Base-by-base conservation (phyloP, 768 basidiomycete genomes). In the Cystofilobasidium macerans region DNA sequence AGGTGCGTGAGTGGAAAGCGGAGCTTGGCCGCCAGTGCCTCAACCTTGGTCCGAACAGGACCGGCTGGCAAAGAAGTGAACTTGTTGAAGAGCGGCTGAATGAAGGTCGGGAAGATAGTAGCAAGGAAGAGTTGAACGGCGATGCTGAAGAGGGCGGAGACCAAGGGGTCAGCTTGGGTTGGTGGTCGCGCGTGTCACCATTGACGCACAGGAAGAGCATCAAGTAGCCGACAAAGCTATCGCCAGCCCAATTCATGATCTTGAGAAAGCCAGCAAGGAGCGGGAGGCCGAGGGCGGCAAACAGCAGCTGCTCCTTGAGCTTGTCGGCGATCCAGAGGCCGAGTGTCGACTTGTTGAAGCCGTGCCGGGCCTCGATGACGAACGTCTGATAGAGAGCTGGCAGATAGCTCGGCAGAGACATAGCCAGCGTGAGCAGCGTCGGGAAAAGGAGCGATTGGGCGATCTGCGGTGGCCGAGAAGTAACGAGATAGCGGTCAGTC, bases 71-170 rank as follows among this genome's bases (percentile, higher is more conserved):
- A 82, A 3, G 90, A 89, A 1, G 91, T 90, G 53, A 97, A 83
- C 76, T 90, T 98, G 82, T 99, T 98, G 83, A 98, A 98, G 64
- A 98, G 78, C 0, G 95, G 95, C 71, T 93, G 91, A 71, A 99
- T 91, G 74, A 91, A 75, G 26, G 71, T 73, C 13, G 76, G 76
- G 69, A 73, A 76, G 65, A 76, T 68, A 64, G 76, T 69, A 57
- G 75, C 86, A 83, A 97, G 86, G 72, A 83, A 77, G 45, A 97
- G 75, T 74, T 92, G 90, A 80, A 97, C 87, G 6, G 79, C 75
- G 63, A 95, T 78, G 74, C 92, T 91, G 69, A 7, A 30, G 42
- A 30, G 28, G 40, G 26, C 36, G 24, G 9, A 32, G 26, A 12
- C 48, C 42, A 38, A 24, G 60, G 8, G n/a, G 35, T 40, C 47